Percentiles rank a stretch among this genome's conserved stretches.
These are phyloP conservation scores for Hypoxylon sp. DNA, from an alignment of 2,329 filamentous ascomycete genomes.

Conservation along the genomic window DNA sequence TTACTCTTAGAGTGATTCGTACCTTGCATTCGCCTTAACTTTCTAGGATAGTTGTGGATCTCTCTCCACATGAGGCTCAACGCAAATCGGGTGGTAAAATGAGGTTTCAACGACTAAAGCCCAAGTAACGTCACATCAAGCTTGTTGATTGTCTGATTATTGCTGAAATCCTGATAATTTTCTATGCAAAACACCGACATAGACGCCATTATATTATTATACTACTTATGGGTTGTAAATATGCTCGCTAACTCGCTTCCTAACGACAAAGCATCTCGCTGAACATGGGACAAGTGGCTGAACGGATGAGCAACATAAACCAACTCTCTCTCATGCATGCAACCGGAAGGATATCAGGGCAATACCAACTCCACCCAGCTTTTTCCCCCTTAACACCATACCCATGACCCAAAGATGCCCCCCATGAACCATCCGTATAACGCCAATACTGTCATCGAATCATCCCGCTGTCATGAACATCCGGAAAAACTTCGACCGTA, in stretches of 20 bases:
- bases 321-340: slow-evolving; percentile 15
- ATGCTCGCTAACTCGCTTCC: slow-evolving; percentile 9
- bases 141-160: background rate
- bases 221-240: slow-evolving; percentile 14
- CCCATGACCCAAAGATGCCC: slow-evolving; percentile 14
- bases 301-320: slow-evolving; percentile 8
- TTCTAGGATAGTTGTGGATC: slow-evolving; percentile 13
- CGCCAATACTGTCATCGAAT: slow-evolving; percentile 5
- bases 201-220: slow-evolving; percentile 27
- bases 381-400: slow-evolving; percentile 7
- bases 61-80: slow-evolving; percentile 29
- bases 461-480: slow-evolving; percentile 3
- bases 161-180: background rate
- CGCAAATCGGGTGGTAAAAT: background rate
- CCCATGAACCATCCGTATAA: slow-evolving; percentile 13
- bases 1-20: slow-evolving; percentile 5
- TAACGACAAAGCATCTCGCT: slow-evolving; percentile 10
- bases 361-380: slow-evolving; percentile 19
- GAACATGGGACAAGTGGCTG: slow-evolving; percentile 10
- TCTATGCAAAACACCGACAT: background rate
- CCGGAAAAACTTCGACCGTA: slow-evolving; percentile 11
- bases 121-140: background rate
- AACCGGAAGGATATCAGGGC: slow-evolving; percentile 26
- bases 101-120: background rate
- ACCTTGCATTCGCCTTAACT: slow-evolving; percentile 12